Percentiles rank a stretch among this genome's conserved stretches.
These are phyloP conservation scores for Epithemia pelagica DNA, from an alignment of 108 stramenopile species.

Conservation along the genomic window DNA sequence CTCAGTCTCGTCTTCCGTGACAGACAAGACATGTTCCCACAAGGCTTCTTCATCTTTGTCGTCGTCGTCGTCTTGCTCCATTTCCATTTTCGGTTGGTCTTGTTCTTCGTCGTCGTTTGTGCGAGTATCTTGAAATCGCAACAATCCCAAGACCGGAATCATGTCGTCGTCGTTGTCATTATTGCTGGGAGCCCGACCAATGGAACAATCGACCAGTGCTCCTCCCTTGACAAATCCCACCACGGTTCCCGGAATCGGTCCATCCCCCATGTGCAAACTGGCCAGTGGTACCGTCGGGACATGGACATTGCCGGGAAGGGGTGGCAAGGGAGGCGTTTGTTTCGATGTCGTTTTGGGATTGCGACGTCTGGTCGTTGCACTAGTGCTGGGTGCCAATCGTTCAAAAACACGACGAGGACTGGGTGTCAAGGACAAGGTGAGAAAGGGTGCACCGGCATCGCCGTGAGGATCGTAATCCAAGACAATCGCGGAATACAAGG, in stretches of 20 bases:
- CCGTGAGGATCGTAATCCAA: conserved; percentile 56
- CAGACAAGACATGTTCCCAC: conserved; percentile 7
- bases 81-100: not conserved
- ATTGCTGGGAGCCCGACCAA: conserved; percentile 34
- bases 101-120: not conserved
- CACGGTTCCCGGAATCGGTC: conserved; percentile 60
- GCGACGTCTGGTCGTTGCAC: not conserved
- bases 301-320: conserved; percentile 6
- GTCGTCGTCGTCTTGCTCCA: not conserved
- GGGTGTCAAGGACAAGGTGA: conserved; percentile 60
- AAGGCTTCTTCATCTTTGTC: conserved; percentile 19
- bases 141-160: conserved; percentile 50
- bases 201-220: conserved; percentile 68
- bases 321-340: too few species aligned
- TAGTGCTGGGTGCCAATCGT: conserved; percentile 13
- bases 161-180: conserved; percentile 20
- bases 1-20: conserved; percentile 4
- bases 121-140: conserved; percentile 50
- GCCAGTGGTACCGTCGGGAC: conserved; percentile 15
- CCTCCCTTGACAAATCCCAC: conserved; percentile 48
- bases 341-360: conserved; percentile 13
- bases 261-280: conserved; percentile 64
- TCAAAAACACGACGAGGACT: conserved; percentile 29
- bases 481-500: conserved; percentile 54
- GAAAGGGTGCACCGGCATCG: conserved; percentile 57